phyloP scores from a whole-genome alignment of 2,329 filamentous ascomycete genomes.

The Fusarium abutilonis region DNA sequence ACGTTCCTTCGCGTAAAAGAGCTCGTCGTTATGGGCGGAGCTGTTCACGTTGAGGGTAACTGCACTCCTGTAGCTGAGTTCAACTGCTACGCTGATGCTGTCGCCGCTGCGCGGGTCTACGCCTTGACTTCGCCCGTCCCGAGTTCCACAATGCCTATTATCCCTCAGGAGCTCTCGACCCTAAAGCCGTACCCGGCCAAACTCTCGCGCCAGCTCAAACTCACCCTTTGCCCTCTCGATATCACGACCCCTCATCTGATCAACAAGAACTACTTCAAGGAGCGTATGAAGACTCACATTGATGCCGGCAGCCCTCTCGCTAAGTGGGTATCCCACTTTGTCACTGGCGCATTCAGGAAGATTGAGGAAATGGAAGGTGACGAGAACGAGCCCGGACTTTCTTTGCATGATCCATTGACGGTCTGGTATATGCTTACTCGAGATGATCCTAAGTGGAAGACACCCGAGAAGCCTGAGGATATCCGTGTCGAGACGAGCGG shows the following conservation, averaged over 20 bases:
- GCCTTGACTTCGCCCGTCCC: slow-evolving; percentile 80
- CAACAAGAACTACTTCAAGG: slow-evolving; percentile 66
- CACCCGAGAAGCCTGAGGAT: slow-evolving; percentile 73
- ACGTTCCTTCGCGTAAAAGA: slow-evolving; percentile 90
- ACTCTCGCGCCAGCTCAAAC: slow-evolving; percentile 70
- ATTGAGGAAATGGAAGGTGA: slow-evolving; percentile 70
- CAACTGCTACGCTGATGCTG: slow-evolving; percentile 90
- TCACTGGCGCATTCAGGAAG: slow-evolving; percentile 75
- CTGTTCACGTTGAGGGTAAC: slow-evolving; percentile 82
- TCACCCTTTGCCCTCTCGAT: slow-evolving; percentile 80
- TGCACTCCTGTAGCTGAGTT: slow-evolving; percentile 89
- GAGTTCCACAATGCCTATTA: slow-evolving; percentile 80
- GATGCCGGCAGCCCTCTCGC: slow-evolving; percentile 76
- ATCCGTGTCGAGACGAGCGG: slow-evolving; percentile 88
- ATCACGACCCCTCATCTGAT: slow-evolving; percentile 78
- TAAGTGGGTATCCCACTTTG: slow-evolving; percentile 76
- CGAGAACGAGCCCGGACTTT: slow-evolving; percentile 67
- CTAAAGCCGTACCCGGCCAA: slow-evolving; percentile 71
- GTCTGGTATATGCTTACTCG: slow-evolving; percentile 80
- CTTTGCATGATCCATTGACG: slow-evolving; percentile 80
- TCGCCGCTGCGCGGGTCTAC: slow-evolving; percentile 79
- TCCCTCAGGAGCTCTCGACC: slow-evolving; percentile 60
- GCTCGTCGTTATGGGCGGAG: slow-evolving; percentile 94
- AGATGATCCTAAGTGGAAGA: slow-evolving; percentile 67
- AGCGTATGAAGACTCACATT: slow-evolving; percentile 64